These are phyloP conservation scores for Mycena filopes DNA, from an alignment of 768 basidiomycete species.

Conservation along the genomic window DNA sequence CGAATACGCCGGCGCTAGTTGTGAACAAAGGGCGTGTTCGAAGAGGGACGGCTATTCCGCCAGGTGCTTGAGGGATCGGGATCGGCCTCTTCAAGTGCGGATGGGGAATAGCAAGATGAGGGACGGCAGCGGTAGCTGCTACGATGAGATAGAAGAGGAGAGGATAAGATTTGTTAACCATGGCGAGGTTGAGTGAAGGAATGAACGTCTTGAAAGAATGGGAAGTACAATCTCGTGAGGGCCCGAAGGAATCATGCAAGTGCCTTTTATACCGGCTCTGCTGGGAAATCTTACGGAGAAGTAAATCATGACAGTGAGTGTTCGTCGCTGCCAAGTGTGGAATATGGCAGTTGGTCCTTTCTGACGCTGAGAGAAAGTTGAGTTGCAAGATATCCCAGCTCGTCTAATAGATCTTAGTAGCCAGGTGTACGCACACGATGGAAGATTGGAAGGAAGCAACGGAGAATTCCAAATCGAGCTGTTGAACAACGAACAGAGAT, in stretches of 20 bases:
- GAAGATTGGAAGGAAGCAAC: too few relatives aligned
- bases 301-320: not conserved
- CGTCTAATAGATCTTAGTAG: not conserved
- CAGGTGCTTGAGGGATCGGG: not conserved
- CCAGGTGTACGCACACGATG: not conserved
- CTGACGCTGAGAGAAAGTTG: too few relatives aligned
- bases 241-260: not conserved
- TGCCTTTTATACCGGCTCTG: not conserved
- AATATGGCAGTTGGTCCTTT: too few relatives aligned
- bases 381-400: too few relatives aligned
- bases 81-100: too few relatives aligned
- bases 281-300: not conserved
- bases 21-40: constrained; percentile 23
- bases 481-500: too few relatives aligned
- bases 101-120: constrained; percentile 1
- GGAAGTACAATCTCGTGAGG: not conserved
- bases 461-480: too few relatives aligned
- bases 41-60: constrained; percentile 29
- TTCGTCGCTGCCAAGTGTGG: not conserved
- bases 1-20: constrained; percentile 32
- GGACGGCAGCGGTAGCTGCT: constrained; percentile 2
- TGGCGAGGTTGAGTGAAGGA: not conserved
- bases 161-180: not conserved
- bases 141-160: constrained; percentile 20
- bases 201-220: not conserved